These are phyloP conservation scores for Begonia fuchsioides DNA, from an alignment of 306 rosid genomes.

Conservation along the genomic window DNA sequence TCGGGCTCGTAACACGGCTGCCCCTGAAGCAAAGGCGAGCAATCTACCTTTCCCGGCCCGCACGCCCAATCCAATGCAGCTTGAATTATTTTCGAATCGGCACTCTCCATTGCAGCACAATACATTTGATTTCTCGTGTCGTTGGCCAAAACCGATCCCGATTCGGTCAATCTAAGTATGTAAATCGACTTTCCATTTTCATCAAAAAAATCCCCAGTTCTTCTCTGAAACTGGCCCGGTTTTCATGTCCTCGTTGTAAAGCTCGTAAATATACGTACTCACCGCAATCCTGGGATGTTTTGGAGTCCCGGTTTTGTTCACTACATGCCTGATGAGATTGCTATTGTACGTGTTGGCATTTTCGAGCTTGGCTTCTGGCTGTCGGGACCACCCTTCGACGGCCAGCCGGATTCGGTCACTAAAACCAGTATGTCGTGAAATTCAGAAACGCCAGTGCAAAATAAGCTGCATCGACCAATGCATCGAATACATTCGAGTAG, in stretches of 20 bases:
- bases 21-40: conserved; percentile 62
- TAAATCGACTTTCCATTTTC: conserved; percentile 57
- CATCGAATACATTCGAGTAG: conserved; percentile 84
- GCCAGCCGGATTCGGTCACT: conserved; percentile 94
- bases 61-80: conserved; percentile 99
- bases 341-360: conserved; percentile 91
- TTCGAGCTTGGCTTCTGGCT: conserved; percentile 64
- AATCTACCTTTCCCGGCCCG: conserved; percentile 90
- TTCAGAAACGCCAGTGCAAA: conserved; percentile 74
- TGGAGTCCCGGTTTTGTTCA: conserved; percentile 86
- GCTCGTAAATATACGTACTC: conserved; percentile 85
- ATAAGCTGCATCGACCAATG: conserved; percentile 83
- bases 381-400: conserved; percentile 67
- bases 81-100: conserved; percentile 74
- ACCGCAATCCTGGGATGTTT: conserved; percentile 81
- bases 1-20: conserved; percentile 83
- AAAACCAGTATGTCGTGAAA: conserved; percentile 58
- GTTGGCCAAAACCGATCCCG: conserved; percentile 60
- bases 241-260: conserved; percentile 78
- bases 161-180: conserved; percentile 61
- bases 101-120: conserved; percentile 59
- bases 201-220: conserved; percentile 84
- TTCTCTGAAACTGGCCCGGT: conserved; percentile 67
- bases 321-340: conserved; percentile 76
- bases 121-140: conserved; percentile 81